Conservation (phyloP, 768 basidiomycete genomes). For the Amanita pseudoporphyria region DNA sequence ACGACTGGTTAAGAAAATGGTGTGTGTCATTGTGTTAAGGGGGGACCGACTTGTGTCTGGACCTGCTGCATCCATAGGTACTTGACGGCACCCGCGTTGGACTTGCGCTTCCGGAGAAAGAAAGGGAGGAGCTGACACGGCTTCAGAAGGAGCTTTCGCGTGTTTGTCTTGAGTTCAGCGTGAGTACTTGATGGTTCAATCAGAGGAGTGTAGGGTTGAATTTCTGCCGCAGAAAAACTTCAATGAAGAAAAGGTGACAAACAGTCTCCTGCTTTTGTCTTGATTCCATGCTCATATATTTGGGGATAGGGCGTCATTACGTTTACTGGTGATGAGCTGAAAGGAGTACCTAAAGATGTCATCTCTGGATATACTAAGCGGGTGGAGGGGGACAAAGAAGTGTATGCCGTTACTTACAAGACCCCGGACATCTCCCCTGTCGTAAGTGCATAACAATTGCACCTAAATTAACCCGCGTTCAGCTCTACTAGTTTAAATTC, state of each 20-base stretch:
- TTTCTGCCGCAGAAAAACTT: conserved; percentile 60
- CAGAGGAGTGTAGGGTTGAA: not conserved
- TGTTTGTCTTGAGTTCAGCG: conserved; percentile 70
- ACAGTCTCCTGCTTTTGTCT: not conserved
- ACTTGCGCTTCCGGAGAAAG: conserved; percentile 56
- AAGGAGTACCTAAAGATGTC: conserved; percentile 74
- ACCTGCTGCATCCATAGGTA: conserved; percentile 27
- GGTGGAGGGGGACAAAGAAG: conserved; percentile 43
- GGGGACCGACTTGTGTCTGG: not conserved
- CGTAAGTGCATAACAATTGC: conserved; percentile 27
- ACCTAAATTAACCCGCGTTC: not conserved
- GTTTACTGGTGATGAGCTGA: conserved; percentile 65
- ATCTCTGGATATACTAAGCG: conserved; percentile 68
- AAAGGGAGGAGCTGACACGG: conserved; percentile 43
- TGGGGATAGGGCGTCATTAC: conserved; percentile 43
- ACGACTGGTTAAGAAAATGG: conserved; percentile 75
- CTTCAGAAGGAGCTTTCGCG: conserved; percentile 74
- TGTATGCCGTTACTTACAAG: conserved; percentile 72
- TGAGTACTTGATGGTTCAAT: conserved; percentile 23
- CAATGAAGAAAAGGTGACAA: conserved; percentile 75
- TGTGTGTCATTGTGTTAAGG: conserved; percentile 15
- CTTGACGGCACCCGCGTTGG: conserved; percentile 77
- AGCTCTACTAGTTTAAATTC: conserved; percentile 58
- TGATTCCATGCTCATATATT: not conserved
- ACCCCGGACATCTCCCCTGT: conserved; percentile 76